A percentile compares a stretch with the other conserved stretches of the same genome.
Evolutionary conservation across 805 yeast genomes (phyloP).

Genomic region (Hanseniaspora guilliermondii): DNA sequence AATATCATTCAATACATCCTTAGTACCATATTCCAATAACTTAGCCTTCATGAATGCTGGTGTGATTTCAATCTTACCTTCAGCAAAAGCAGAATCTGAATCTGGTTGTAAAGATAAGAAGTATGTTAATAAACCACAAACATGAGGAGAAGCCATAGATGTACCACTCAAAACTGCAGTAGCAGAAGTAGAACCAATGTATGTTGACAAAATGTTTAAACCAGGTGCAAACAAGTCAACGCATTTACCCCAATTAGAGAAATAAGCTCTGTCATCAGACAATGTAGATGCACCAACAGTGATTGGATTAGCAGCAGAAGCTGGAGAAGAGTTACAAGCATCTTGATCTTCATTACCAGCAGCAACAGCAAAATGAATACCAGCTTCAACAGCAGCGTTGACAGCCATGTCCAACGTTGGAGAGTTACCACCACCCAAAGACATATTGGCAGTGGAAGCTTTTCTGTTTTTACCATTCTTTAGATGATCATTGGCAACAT

Average conservation of each 20-base stretch:
- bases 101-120: slow-evolving; percentile 78
- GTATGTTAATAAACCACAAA: slow-evolving; percentile 82
- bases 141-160: slow-evolving; percentile 97
- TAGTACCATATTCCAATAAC: slow-evolving; percentile 55
- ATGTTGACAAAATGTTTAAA: slow-evolving; percentile 71
- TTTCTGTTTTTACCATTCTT: slow-evolving; percentile 46
- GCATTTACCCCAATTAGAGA: slow-evolving; percentile 91
- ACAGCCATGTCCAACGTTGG: slow-evolving; percentile 79
- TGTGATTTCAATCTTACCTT: slow-evolving; percentile 39
- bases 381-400: slow-evolving; percentile 77
- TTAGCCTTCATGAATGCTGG: slow-evolving; percentile 69
- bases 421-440: slow-evolving; percentile 86
- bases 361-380: slow-evolving; percentile 87
- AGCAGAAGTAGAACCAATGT: slow-evolving; percentile 62
- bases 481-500: slow-evolving; percentile 60
- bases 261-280: slow-evolving; percentile 81
- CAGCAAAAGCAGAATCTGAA: slow-evolving; percentile 48
- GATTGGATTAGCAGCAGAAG: slow-evolving; percentile 69
- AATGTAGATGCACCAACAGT: slow-evolving; percentile 93
- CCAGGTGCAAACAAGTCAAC: slow-evolving; percentile 98
- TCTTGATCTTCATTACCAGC: slow-evolving; percentile 92
- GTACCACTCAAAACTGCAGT: slow-evolving; percentile 87
- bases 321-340: slow-evolving; percentile 88
- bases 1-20: slow-evolving; percentile 45
- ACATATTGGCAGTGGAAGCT: slow-evolving; percentile 85